Evolutionary conservation across 1,139 yeast genomes (phyloP), one percentile per base, ranked within the genome.

Genomic region (Geotrichum cucujoidarum): DNA sequence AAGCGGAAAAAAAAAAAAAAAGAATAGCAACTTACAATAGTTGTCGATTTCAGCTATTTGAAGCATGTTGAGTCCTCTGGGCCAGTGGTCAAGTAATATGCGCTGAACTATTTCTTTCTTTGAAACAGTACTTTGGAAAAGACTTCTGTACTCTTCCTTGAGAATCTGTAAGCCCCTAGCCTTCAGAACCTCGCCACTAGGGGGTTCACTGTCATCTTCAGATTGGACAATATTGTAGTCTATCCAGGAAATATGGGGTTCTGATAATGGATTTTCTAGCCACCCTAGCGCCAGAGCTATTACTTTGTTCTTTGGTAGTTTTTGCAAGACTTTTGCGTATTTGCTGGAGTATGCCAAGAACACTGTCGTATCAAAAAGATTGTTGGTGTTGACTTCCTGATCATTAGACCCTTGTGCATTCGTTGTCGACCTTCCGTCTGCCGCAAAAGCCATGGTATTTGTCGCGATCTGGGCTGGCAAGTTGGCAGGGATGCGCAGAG

Each of bases 1-100:
- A 18, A 37, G 29, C 22, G 25, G 20, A 8, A 11, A 10, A 14
- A 11, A 11, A 5, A 30, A 34, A 10, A 4, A 40, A 11, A 11
- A 2, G n/a, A n/a, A n/a, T n/a, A n/a, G n/a, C 1, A 4, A 37
- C 57, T 36, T 43, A 55, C 58, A 60, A 56, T 80, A 84, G 50
- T 84, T 77, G 57, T 86, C 95, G 7, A 84, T 66, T 55, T 84
- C 90, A 0, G 95, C 83, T 40, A 81, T 62, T 60, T 86, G 95
- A 17, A 79, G 70, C 5, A 84, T 64, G 56, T 81, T 84, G 43
- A 85, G 64, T 0, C 95, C 95, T 2, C 67, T 58, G 0, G 76
- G 70, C 80, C 89, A 85, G 58, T 71, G 78, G 30, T 79, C 79
- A 34, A 68, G 70, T 7, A 81, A 53, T 13, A 83, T 67, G 42